Evolutionary conservation across 805 yeast genomes (phyloP).

Genomic region (Jamesozyma gamospora): DNA sequence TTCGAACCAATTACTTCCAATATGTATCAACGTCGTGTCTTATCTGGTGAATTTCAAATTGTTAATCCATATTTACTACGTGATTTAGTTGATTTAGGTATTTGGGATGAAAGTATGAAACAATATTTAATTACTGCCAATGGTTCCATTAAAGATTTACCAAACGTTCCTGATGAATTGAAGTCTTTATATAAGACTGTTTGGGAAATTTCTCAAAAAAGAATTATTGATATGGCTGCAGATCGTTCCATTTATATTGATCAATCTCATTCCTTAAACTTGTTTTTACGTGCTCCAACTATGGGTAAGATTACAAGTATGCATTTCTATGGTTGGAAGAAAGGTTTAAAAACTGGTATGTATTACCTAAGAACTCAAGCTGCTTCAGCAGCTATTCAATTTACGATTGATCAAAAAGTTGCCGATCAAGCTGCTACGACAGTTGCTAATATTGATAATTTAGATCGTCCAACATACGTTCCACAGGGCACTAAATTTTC

Average conservation of each 20-base stretch:
- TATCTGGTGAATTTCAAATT: slow-evolving; percentile 87
- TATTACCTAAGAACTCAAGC: slow-evolving; percentile 94
- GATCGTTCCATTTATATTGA: slow-evolving; percentile 76
- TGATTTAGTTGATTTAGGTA: slow-evolving; percentile 67
- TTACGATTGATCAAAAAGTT: slow-evolving; percentile 58
- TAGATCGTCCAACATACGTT: slow-evolving; percentile 33
- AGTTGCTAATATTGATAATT: slow-evolving; percentile 9
- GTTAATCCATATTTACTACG: slow-evolving; percentile 75
- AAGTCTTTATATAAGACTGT: slow-evolving; percentile 82
- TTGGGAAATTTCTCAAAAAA: slow-evolving; percentile 88
- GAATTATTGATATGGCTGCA: slow-evolving; percentile 73
- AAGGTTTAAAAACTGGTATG: slow-evolving; percentile 95
- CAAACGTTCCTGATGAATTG: slow-evolving; percentile 58
- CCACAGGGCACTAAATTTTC: slow-evolving; percentile 12
- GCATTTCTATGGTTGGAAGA: slow-evolving; percentile 97
- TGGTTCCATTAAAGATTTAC: slow-evolving; percentile 75
- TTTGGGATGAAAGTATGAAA: slow-evolving; percentile 75
- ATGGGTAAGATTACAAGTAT: slow-evolving; percentile 91
- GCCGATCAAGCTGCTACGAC: slow-evolving; percentile 37
- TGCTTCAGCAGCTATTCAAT: slow-evolving; percentile 92
- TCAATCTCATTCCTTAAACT: slow-evolving; percentile 87
- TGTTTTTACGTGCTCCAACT: slow-evolving; percentile 77
- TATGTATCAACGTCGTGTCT: slow-evolving; percentile 76
- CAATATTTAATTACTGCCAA: slow-evolving; percentile 60
- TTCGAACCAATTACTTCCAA: slow-evolving; percentile 92